A percentile compares a stretch with the other conserved stretches of the same genome.
phyloP scores from a whole-genome alignment of 192 early-diverging fungal genomes.

The Pilaira anomala region DNA sequence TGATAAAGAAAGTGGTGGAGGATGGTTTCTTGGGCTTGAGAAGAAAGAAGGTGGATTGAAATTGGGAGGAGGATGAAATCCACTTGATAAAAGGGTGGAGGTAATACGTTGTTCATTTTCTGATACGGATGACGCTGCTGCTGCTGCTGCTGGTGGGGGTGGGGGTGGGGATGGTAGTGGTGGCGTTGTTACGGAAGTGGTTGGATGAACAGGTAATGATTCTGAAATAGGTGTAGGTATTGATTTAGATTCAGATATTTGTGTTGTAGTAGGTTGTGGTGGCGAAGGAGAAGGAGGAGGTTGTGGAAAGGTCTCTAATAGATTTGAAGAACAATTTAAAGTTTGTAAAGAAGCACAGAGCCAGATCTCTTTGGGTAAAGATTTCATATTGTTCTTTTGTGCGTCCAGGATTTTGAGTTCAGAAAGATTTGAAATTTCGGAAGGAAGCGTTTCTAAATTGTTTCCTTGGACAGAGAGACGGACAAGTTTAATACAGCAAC shows the following conservation, averaged over 20 bases:
- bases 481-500: conserved; percentile 49
- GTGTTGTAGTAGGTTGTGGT: conserved; percentile 29
- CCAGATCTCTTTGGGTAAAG: conserved; percentile 78
- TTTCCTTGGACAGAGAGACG: conserved; percentile 68
- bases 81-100: conserved; percentile 30
- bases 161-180: neutral
- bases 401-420: conserved; percentile 64
- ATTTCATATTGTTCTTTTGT: conserved; percentile 73
- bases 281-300: conserved; percentile 39
- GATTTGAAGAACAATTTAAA: conserved; percentile 81
- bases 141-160: conserved; percentile 27
- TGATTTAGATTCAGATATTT: conserved; percentile 12
- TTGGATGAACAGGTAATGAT: neutral
- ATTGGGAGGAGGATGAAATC: conserved; percentile 34
- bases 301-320: conserved; percentile 76
- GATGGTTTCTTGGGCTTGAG: conserved; percentile 44
- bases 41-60: conserved; percentile 48
- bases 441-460: conserved; percentile 60
- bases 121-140: neutral
- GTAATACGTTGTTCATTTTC: conserved; percentile 27
- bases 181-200: conserved; percentile 27
- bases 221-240: conserved; percentile 26
- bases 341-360: conserved; percentile 59
- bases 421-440: conserved; percentile 62
- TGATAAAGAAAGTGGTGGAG: conserved; percentile 54